Percentiles rank a stretch among this genome's conserved stretches.
Conservation (phyloP, 768 basidiomycete genomes). For the Zangia roseola region DNA sequence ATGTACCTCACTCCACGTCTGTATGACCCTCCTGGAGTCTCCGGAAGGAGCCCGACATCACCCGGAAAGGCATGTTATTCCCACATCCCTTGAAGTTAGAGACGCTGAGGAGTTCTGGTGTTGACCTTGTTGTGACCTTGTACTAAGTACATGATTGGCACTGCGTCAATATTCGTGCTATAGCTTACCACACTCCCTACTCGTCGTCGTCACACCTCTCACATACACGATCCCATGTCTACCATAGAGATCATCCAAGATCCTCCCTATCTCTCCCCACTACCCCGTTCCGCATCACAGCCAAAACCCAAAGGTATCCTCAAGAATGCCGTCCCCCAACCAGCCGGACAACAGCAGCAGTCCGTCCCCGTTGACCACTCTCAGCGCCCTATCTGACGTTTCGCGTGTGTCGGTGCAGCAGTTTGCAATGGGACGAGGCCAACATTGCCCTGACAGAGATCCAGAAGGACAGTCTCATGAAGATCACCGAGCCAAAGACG, state of each 20-base stretch:
- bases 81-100: constrained; percentile 11
- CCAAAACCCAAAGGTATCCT: constrained; percentile 85
- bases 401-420: constrained; percentile 35
- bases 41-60: not conserved
- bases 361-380: constrained; percentile 32
- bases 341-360: constrained; percentile 47
- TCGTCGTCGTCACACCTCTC: not conserved
- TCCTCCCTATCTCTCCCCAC: constrained; percentile 44
- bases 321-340: constrained; percentile 67
- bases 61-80: constrained; percentile 26
- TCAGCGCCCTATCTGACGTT: not conserved
- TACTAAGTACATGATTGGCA: constrained; percentile 1
- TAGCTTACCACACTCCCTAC: not conserved
- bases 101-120: constrained; percentile 13
- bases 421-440: constrained; percentile 93
- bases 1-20: not conserved
- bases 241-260: constrained; percentile 36
- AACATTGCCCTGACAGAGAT: constrained; percentile 91
- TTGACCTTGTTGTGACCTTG: not conserved
- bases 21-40: not conserved
- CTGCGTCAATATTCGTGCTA: not conserved
- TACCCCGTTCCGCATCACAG: constrained; percentile 62
- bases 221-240: constrained; percentile 20
- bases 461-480: constrained; percentile 95
- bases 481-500: constrained; percentile 97